These are phyloP conservation scores for Backusella psychrophila DNA, from an alignment of 192 early-diverging fungal genomes.

Conservation along the genomic window DNA sequence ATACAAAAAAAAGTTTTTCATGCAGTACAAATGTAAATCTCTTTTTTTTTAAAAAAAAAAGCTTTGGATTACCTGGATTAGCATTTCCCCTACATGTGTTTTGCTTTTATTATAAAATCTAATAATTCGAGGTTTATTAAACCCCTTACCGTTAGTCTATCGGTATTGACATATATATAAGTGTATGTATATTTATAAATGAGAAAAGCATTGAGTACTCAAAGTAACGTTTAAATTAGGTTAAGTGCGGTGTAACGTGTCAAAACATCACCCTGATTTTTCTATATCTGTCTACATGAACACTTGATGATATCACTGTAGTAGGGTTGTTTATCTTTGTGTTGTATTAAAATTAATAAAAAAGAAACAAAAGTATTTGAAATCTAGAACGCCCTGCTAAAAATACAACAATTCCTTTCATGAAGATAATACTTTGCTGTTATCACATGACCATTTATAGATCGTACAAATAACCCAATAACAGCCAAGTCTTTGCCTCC, in stretches of 20 bases:
- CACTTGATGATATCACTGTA: background rate
- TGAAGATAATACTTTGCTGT: background rate
- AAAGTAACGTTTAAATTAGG: background rate
- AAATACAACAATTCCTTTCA: background rate
- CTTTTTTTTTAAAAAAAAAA: background rate
- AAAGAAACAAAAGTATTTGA: too few relatives aligned
- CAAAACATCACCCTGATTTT: background rate
- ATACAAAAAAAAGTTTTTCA: too few relatives aligned
- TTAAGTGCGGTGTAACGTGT: background rate
- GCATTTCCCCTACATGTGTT: background rate
- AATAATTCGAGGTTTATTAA: background rate
- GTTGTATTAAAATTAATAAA: background rate
- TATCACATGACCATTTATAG: background rate
- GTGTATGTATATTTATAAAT: background rate
- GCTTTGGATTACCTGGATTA: background rate
- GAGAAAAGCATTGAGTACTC: background rate
- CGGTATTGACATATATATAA: background rate
- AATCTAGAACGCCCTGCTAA: background rate
- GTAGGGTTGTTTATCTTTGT: background rate
- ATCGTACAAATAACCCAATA: background rate
- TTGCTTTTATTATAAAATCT: background rate
- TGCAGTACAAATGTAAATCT: background rate
- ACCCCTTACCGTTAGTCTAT: background rate
- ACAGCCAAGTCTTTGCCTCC: background rate
- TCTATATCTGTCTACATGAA: background rate